Base-by-base conservation (phyloP, 202 grass and related monocot genomes). In the Brachypodium distachyon region DNA sequence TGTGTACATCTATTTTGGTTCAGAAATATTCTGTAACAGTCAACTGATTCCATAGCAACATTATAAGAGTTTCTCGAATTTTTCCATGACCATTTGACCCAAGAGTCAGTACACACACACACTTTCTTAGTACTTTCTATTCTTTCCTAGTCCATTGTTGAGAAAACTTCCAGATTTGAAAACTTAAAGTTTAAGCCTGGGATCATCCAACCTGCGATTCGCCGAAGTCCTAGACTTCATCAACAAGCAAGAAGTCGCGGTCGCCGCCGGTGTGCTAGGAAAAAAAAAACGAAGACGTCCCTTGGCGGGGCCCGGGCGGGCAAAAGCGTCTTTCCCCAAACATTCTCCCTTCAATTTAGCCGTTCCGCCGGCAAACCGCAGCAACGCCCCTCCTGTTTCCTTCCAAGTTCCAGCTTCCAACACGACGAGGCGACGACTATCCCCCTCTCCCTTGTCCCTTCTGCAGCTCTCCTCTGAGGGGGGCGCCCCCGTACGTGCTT, bases 281-380 rank as follows among this genome's bases (percentile, higher is more conserved):
- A 18, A 68, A 29, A 40, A 5, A 47, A 25, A 18, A 68, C 14
- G n/a, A 46, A n/a, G n/a, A n/a, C n/a, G n/a, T n/a, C n/a, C n/a
- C n/a, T n/a, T n/a, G n/a, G n/a, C n/a, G n/a, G n/a, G n/a, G n/a
- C n/a, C n/a, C n/a, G n/a, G n/a, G n/a, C n/a, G 73, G 87, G 55
- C 18, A 86, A 36, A 61, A 23, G 1, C 26, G 78, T 87, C 66
- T 65, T 81, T 68, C 13, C 2, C 0, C 0, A 2, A 1, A 5
- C 13, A 27, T 2, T 6, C 41, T 82, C 43, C 70, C 70, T 62
- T 28, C 81, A 79, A 75, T 88, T 80, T 84, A 84, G 69, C 61
- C 60, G 60, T 47, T 40, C 17, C 61, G 47, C 56, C 59, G 22
- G n/a, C 43, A 52, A 68, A 60, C 42, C 62, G 72, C 63, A 22